Base-by-base conservation (phyloP, 768 basidiomycete species). In the Filobasidium floriforme region DNA sequence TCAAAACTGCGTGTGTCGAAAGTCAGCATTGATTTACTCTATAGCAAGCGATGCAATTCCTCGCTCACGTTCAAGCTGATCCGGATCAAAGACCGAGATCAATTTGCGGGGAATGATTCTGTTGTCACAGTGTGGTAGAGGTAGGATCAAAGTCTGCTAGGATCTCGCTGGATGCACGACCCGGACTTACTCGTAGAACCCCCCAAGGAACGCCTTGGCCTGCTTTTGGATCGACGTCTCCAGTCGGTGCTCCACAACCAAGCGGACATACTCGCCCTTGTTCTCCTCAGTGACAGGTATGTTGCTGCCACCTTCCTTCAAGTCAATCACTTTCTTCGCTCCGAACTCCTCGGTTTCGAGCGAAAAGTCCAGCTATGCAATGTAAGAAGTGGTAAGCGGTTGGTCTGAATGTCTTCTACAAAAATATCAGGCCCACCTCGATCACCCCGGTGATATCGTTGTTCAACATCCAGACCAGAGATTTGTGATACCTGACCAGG, bases 271-370 rank as follows among this genome's bases (percentile, higher is more conserved):
- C 79, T 99, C 96, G 68, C 87, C 84, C 80, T 88, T 93, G 81
- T 98, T 99, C 77, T 97, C 96, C 75, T 93, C 87, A 1, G 96
- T 98, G 54, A 99, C 96, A 7, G 89, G 82, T 43, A 93, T 83
- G 26, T 83, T 80, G 68, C 90, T 87, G 4, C 96, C 96, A 51
- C 85, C 86, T 63, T 88, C 86, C 74, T 96, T 96, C 73, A 99
- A 80, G 55, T 89, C 85, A 63, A 96, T 85, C 52, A 92, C 86
- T 70, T 90, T 89, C 71, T 87, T 92, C 66, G 89, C 85, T 61
- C 96, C 96, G 73, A 99, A 98, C 87, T 97, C 92, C 69, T 98
- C 94, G 0, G 90, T 90, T 79, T 99, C 94, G 40, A 93, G 88
- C 68, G 90, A 92, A 81, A 98, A 98, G 15, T 87, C 96, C 66